Evolutionary conservation across 2,329 filamentous ascomycete genomes (phyloP).

Genomic region (Rasamsonia emersonii): DNA sequence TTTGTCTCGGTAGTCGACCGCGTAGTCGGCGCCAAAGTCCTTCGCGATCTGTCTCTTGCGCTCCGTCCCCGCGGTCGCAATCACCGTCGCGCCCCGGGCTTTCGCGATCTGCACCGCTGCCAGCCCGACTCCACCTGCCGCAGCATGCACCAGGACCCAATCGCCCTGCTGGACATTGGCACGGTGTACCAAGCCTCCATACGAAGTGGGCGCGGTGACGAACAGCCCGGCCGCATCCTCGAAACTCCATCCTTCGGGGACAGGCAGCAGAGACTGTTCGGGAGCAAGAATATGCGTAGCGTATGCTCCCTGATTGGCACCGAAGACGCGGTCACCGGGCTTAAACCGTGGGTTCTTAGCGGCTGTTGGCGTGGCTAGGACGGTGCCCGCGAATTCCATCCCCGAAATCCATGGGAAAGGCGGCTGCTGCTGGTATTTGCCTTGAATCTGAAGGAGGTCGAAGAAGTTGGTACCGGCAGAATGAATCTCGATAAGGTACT

Average conservation of each 20-base stretch:
- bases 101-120: slow-evolving; percentile 92
- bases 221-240: slow-evolving; percentile 81
- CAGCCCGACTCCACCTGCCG: slow-evolving; percentile 82
- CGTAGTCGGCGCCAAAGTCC: slow-evolving; percentile 75
- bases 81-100: slow-evolving; percentile 82
- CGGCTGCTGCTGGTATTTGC: slow-evolving; percentile 91
- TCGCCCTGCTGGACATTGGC: slow-evolving; percentile 73
- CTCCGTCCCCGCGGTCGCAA: slow-evolving; percentile 76
- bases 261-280: slow-evolving; percentile 60
- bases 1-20: slow-evolving; percentile 69
- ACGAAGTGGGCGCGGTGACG: slow-evolving; percentile 85
- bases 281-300: slow-evolving; percentile 62
- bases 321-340: slow-evolving; percentile 76
- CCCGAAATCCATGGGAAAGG: slow-evolving; percentile 82
- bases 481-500: slow-evolving; percentile 83
- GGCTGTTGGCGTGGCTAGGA: slow-evolving; percentile 57
- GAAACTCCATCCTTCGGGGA: slow-evolving; percentile 76
- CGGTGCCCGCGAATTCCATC: slow-evolving; percentile 73
- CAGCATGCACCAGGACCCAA: slow-evolving; percentile 82
- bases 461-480: slow-evolving; percentile 93
- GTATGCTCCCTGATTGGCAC: slow-evolving; percentile 77
- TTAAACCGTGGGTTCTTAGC: slow-evolving; percentile 54
- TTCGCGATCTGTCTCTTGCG: slow-evolving; percentile 73
- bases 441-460: slow-evolving; percentile 88
- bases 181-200: slow-evolving; percentile 70